These are phyloP conservation scores for Fragilaria crotonensis DNA, from an alignment of 108 stramenopile species.

Conservation along the genomic window DNA sequence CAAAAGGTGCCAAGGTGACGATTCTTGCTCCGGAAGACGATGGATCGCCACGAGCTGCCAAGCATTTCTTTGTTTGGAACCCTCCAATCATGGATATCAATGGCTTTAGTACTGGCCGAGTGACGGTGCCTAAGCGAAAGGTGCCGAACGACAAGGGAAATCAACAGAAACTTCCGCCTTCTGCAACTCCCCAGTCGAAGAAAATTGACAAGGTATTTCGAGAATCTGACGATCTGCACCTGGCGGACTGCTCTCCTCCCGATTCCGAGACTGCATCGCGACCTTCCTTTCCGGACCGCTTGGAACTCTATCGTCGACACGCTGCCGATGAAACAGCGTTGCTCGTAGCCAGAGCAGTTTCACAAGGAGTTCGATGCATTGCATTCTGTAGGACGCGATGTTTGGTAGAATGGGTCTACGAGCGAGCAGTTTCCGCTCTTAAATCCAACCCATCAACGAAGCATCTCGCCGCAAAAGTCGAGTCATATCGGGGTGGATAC, in stretches of 20 bases:
- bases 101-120: conserved; percentile 24
- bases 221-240: neutral
- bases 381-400: conserved; percentile 91
- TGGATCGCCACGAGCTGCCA: conserved; percentile 68
- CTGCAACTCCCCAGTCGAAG: neutral
- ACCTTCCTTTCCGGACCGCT: neutral
- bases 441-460: conserved; percentile 30
- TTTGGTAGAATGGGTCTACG: conserved; percentile 91
- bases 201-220: neutral
- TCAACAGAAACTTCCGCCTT: no score
- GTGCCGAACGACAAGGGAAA: no score
- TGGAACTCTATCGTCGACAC: conserved; percentile 38
- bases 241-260: no score
- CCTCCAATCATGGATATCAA: conserved; percentile 58
- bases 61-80: conserved; percentile 86
- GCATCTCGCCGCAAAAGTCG: conserved; percentile 51
- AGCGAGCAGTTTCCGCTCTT: conserved; percentile 40
- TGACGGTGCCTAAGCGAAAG: conserved; percentile 6
- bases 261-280: neutral
- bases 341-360: conserved; percentile 75
- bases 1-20: conserved; percentile 24
- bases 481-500: conserved; percentile 95
- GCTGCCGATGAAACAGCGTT: conserved; percentile 91
- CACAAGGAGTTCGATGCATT: conserved; percentile 73
- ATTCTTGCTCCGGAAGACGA: conserved; percentile 56